Evolutionary conservation across 352 stramenopile species (phyloP).

Genomic region (Hyaloperonospora arabidopsidis): DNA sequence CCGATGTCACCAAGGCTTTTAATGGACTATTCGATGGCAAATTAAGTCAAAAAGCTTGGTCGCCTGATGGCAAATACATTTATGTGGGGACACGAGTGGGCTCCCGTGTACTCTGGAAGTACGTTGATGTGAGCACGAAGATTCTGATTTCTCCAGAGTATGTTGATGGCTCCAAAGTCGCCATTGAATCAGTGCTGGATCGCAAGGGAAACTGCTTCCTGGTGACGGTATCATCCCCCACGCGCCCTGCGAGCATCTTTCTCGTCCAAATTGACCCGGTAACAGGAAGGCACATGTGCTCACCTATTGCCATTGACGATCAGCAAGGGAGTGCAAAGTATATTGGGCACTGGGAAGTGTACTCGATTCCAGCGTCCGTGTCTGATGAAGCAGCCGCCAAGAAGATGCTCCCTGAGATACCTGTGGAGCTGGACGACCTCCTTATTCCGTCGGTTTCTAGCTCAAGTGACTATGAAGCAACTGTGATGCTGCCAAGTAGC

Average conservation of each 20-base stretch:
- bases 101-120: constrained; percentile 61
- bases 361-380: constrained; percentile 43
- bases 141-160: constrained; percentile 43
- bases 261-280: constrained; percentile 40
- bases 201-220: constrained; percentile 28
- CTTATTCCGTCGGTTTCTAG: constrained; percentile 45
- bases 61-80: constrained; percentile 41
- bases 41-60: constrained; percentile 49
- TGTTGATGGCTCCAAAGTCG: constrained; percentile 37
- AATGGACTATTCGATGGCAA: constrained; percentile 62
- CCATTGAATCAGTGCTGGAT: constrained; percentile 50
- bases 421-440: constrained; percentile 31
- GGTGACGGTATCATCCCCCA: constrained; percentile 51
- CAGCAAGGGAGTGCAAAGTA: constrained; percentile 31
- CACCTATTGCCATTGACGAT: constrained; percentile 41
- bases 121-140: constrained; percentile 47
- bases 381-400: constrained; percentile 33
- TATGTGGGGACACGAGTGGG: constrained; percentile 69
- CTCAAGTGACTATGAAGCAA: constrained; percentile 61
- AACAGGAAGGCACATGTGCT: constrained; percentile 31
- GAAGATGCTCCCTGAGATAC: constrained; percentile 30
- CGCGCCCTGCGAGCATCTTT: constrained; percentile 46
- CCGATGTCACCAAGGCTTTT: constrained; percentile 43
- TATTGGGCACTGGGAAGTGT: constrained; percentile 54
- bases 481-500: constrained; percentile 53